These are phyloP conservation scores for Neckera pumila DNA, from an alignment of 225 moss, liverwort and hornwort genomes.

Conservation along the genomic window DNA sequence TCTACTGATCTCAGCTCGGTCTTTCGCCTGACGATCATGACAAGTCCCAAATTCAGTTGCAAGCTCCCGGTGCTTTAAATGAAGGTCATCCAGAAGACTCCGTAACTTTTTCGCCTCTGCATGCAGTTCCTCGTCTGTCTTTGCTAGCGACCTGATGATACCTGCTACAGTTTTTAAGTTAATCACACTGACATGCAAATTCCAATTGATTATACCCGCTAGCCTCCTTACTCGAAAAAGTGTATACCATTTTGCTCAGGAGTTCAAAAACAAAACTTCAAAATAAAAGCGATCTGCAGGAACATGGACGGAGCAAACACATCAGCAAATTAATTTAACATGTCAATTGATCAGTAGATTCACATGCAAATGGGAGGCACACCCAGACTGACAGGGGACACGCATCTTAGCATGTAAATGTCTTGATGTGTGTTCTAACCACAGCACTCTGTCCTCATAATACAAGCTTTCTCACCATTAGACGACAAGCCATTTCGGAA, in stretches of 20 bases:
- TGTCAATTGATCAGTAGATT: not conserved
- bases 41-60: conserved; percentile 52
- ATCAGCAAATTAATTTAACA: not conserved
- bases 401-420: not conserved
- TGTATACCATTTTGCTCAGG: not conserved
- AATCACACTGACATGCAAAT: not conserved
- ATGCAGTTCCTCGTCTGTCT: conserved; percentile 63
- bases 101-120: conserved; percentile 51
- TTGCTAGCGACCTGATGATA: conserved; percentile 38
- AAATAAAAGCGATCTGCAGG: not conserved
- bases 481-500: conserved; percentile 44
- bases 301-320: not conserved
- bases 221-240: not conserved
- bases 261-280: not conserved
- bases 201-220: not conserved
- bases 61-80: conserved; percentile 75
- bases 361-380: not conserved
- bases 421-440: not conserved
- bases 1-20: conserved; percentile 65
- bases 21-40: conserved; percentile 66
- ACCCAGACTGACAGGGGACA: not conserved
- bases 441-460: not conserved
- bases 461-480: conserved; percentile 60
- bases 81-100: conserved; percentile 59
- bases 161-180: conserved; percentile 34